phyloP scores from a whole-genome alignment of 495 filamentous ascomycete species.

The Aspergillus panamensis region DNA sequence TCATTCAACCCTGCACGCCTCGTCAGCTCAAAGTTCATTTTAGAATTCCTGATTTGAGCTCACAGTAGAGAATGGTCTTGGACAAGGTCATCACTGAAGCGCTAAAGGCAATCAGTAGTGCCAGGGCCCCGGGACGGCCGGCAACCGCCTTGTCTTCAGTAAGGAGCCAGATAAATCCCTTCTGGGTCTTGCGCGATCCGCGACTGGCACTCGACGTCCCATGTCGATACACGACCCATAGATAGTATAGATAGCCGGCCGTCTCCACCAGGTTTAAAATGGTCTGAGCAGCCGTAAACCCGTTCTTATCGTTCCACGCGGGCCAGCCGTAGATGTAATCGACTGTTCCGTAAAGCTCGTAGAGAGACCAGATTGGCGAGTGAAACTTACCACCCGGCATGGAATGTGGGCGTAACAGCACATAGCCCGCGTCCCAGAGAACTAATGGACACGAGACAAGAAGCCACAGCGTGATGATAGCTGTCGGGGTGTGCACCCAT shows the following conservation, averaged over 20 bases:
- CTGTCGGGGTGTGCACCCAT: conserved; percentile 66
- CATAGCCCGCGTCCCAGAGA: conserved; percentile 79
- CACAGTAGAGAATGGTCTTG: conserved; percentile 87
- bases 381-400: conserved; percentile 80
- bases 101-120: conserved; percentile 64
- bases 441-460: conserved; percentile 74
- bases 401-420: conserved; percentile 74
- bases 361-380: conserved; percentile 72
- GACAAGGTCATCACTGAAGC: conserved; percentile 76
- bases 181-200: conserved; percentile 31
- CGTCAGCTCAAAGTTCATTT: conserved; percentile 1
- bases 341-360: conserved; percentile 74
- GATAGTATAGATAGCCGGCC: conserved; percentile 64
- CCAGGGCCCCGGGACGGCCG: conserved; percentile 57
- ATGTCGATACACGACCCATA: conserved; percentile 55
- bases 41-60: conserved; percentile 29
- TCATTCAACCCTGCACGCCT: conserved; percentile 65
- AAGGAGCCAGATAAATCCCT: conserved; percentile 42
- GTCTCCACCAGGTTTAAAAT: conserved; percentile 72
- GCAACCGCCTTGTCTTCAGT: conserved; percentile 50
- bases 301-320: conserved; percentile 65
- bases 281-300: conserved; percentile 78
- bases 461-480: conserved; percentile 69
- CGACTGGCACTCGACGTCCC: conserved; percentile 36
- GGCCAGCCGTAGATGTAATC: conserved; percentile 86